Percentiles rank a stretch among this genome's conserved stretches.
These are phyloP conservation scores for Ormosia semicastrata DNA, from an alignment of 306 rosid species.

Conservation along the genomic window DNA sequence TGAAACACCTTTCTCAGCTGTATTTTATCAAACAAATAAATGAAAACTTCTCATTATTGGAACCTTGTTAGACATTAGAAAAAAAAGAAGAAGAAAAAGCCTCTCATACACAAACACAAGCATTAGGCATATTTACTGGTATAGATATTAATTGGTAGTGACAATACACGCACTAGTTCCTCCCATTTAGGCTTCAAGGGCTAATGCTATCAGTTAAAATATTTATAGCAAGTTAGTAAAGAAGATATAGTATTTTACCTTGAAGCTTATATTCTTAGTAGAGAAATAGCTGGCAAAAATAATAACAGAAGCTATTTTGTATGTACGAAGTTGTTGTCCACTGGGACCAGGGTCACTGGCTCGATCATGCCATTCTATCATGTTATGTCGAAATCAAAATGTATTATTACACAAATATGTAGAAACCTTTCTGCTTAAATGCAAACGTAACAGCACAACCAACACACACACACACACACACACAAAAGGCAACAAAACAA, in stretches of 20 bases:
- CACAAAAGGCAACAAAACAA: not conserved
- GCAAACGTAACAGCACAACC: not conserved
- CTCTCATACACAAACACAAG: too few species aligned
- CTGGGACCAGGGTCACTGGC: constrained; percentile 66
- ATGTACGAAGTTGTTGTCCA: constrained; percentile 72
- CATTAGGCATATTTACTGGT: too few species aligned
- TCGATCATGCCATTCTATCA: constrained; percentile 62
- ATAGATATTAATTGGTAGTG: not conserved
- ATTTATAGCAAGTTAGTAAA: too few species aligned
- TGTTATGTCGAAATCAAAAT: not conserved
- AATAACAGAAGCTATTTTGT: constrained; percentile 70
- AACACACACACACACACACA: not conserved
- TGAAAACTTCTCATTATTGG: too few species aligned
- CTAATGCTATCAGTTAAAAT: not conserved
- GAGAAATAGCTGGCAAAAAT: constrained; percentile 66
- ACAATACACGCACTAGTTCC: not conserved
- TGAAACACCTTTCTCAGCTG: too few species aligned
- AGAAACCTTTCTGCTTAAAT: not conserved
- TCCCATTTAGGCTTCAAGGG: not conserved
- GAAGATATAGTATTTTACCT: constrained; percentile 37
- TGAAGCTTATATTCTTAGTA: constrained; percentile 74
- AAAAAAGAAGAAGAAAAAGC: too few species aligned
- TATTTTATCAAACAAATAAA: too few species aligned
- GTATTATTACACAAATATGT: not conserved
- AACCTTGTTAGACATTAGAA: too few species aligned